Evolutionary conservation across 129 eudicot genomes (phyloP).

Genomic region (Flaveria bidentis): DNA sequence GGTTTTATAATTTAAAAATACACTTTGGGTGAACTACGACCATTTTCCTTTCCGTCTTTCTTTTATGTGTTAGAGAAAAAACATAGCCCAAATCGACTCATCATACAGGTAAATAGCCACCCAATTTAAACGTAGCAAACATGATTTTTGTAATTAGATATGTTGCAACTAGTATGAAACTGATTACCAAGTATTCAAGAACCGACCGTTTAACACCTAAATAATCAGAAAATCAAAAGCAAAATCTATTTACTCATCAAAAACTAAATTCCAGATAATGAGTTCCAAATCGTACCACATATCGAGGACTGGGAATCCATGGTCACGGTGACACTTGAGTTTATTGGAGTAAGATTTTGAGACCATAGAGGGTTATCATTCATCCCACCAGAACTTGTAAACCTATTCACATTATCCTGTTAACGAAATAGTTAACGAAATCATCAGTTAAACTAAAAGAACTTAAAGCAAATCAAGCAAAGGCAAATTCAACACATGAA

Average conservation of each 20-base stretch:
- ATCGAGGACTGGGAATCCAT: constrained; percentile 83
- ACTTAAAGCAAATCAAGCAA: constrained; percentile 5
- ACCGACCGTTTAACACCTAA: background rate
- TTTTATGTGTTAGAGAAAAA: background rate
- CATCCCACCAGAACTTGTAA: constrained; percentile 44
- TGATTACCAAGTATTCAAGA: background rate
- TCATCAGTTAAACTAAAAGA: constrained; percentile 3
- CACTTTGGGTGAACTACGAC: background rate
- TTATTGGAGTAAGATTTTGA: constrained; percentile 47
- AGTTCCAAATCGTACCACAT: constrained; percentile 54
- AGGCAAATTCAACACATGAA: background rate
- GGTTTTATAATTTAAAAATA: background rate
- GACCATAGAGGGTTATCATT: constrained; percentile 45
- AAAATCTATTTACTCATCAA: background rate
- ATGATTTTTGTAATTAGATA: no score
- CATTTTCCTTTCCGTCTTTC: background rate
- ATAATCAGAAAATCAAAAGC: constrained; percentile 2
- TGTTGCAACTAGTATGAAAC: background rate
- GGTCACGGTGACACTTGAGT: constrained; percentile 48
- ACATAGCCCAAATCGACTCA: background rate
- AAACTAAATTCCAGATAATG: background rate
- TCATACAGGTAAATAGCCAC: background rate
- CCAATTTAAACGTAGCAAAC: background rate
- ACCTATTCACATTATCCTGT: constrained; percentile 39
- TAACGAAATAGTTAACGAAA: constrained; percentile 10